Base-by-base conservation (phyloP, 345 rosid genomes). In the Populus simonii region DNA sequence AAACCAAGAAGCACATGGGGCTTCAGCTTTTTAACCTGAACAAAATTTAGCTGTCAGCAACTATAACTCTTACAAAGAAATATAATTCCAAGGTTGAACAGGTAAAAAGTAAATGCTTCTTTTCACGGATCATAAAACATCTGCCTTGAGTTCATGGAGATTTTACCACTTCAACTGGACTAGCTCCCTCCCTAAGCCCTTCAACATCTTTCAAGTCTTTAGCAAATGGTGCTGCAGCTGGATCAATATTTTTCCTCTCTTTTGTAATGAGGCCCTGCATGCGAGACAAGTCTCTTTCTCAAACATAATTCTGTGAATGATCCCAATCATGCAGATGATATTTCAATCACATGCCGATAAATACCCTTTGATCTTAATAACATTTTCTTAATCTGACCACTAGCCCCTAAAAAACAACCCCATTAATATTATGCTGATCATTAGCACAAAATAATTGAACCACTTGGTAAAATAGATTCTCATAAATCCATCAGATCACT, bases 1-100 rank as follows among this genome's bases (percentile, higher is more conserved):
- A 96, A 86, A 84, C 99, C 99, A 83, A 96, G 96, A 83, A 96
- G 96, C 83, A 92, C 99, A 82, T 91, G 91, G 23, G 99, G 99
- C 84, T 84, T 93, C 80, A 91, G 86, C 85, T 80, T 89, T 84
- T 84, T 96, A 74, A 96, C 94, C 99, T 96, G 92, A 82, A 83
- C 18, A 83, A 35, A 43, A 25, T 70, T 35, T 69, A 72, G 61
- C 27, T 53, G 68, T 77, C 80, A 77, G 72, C 49, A 80, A 81
- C 55, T 33, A 55, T 57, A 78, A 55, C 68, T 80, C 69, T 68
- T 71, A 39, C 57, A n/a, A 71, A 2, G 72, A 23, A 43, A 47
- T 36, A 23, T 13, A 66, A 62, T 63, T 38, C 47, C n/a, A 69
- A 38, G 59, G 22, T 25, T 59, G 63, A 67, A 27, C 6, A 3